These are phyloP conservation scores for Penicillium sp. DNA, from an alignment of 2,329 filamentous ascomycete species.

Conservation along the genomic window DNA sequence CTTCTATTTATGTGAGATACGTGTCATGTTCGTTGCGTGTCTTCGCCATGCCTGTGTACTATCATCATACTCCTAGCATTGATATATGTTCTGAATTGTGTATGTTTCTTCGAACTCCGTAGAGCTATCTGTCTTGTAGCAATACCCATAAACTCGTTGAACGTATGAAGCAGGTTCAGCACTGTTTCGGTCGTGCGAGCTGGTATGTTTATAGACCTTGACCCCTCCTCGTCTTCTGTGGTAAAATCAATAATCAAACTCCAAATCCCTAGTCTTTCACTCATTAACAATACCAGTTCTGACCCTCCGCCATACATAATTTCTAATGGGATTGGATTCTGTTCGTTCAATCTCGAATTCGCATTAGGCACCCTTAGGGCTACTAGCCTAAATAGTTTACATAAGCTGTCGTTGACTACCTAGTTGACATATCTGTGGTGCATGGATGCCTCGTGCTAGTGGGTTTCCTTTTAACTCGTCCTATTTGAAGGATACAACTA, in stretches of 20 bases:
- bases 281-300: too few relatives aligned
- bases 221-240: too few relatives aligned
- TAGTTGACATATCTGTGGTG: too few relatives aligned
- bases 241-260: too few relatives aligned
- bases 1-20: slow-evolving; percentile 5
- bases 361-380: too few relatives aligned
- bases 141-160: neutral
- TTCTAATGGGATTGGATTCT: too few relatives aligned
- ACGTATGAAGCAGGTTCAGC: neutral
- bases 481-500: too few relatives aligned
- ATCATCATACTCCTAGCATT: neutral
- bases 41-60: neutral
- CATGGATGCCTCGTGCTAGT: neutral
- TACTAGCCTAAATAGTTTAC: too few relatives aligned
- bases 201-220: neutral
- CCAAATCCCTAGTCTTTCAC: neutral
- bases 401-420: too few relatives aligned
- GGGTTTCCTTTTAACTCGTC: neutral
- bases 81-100: neutral
- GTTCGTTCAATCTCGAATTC: too few relatives aligned
- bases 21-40: neutral
- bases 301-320: too few relatives aligned
- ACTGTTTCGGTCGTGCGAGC: neutral
- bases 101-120: neutral
- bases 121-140: neutral